Evolutionary conservation across 192 early-diverging fungal genomes (phyloP), one percentile per base, ranked within the genome.

Genomic region (Mortierella hygrophila): DNA sequence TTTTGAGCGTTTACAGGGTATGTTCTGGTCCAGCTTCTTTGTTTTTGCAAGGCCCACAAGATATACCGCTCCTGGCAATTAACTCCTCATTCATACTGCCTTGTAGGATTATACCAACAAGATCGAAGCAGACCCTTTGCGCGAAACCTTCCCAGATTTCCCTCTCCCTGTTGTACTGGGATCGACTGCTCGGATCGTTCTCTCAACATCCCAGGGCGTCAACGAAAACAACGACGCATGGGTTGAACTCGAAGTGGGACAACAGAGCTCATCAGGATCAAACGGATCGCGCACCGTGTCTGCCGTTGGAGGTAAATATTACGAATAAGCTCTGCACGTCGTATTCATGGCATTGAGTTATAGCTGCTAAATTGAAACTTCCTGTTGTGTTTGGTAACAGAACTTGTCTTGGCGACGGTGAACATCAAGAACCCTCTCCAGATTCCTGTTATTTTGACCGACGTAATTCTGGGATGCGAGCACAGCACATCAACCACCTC

Each of bases 1-100:
- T 97, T 82, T 81, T 97, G 38, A 92, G 92, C 78, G 92, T 97
- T 18, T 97, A 95, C 82, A 92, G 92, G 85, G 94, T 96, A 90
- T 87, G 79, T 38, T 23, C 10, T 21, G 15, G 23, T 38, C 69
- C 21, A 41, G 21, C 16, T 10, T 16, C n/a, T 3, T 46, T 8
- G 10, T 18, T 10, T 49, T 49, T 32, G 2, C 29, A 65, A 15
- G 26, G 11, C 18, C 44, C 0, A 2, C 18, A n/a, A 72, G 35
- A 0, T 15, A 29, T 4, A 18, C 11, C 35, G 26, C 41, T 41
- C 20, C 35, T 15, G 9, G n/a, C 80, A 42, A 7, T 40, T 20
- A 38, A 70, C 41, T 15, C 29, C 10, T 65, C 29, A 15, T 29
- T 26, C 29, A 65, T 46, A 76, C 40, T 26, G 10, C 60, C 29